phyloP scores from a whole-genome alignment of 1,139 yeast species.

The Lodderomyces margitis region DNA sequence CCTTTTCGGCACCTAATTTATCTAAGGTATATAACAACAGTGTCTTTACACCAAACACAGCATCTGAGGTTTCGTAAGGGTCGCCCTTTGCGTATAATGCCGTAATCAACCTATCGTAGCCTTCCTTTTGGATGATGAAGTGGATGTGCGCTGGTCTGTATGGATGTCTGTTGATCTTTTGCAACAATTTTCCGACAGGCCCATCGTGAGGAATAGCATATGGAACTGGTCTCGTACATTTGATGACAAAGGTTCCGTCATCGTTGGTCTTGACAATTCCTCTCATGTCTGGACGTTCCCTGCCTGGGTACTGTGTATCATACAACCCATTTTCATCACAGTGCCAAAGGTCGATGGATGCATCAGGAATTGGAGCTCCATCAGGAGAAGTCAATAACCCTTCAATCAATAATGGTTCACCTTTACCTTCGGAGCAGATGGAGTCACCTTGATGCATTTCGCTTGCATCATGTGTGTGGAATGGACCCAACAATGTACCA shows the following conservation, averaged over 20 bases:
- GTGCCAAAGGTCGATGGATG: constrained; percentile 35
- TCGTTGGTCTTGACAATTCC: constrained; percentile 28
- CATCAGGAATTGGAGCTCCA: constrained; percentile 28
- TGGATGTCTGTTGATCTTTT: constrained; percentile 33
- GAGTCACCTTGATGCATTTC: constrained; percentile 25
- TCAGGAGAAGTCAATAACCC: constrained; percentile 21
- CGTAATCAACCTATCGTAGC: constrained; percentile 29
- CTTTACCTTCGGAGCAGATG: constrained; percentile 27
- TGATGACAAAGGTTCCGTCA: constrained; percentile 27
- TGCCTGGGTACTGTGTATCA: constrained; percentile 29
- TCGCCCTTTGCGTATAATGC: constrained; percentile 31
- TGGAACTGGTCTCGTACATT: constrained; percentile 33
- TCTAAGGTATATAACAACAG: constrained; percentile 20
- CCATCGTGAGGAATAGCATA: constrained; percentile 42
- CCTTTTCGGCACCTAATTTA: constrained; percentile 20
- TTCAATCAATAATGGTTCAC: constrained; percentile 26
- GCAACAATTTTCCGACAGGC: constrained; percentile 33
- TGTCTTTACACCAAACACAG: constrained; percentile 29
- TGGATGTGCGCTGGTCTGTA: constrained; percentile 38
- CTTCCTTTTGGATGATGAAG: constrained; percentile 26
- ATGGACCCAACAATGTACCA: constrained; percentile 34
- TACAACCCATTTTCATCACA: constrained; percentile 39
- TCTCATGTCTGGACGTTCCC: constrained; percentile 28
- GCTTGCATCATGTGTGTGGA: constrained; percentile 33
- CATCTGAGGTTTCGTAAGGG: constrained; percentile 30